Evolutionary conservation across 129 eudicot genomes (phyloP), one percentile per base, ranked within the genome.

Genomic region (sunflower (Helianthus annuus)): DNA sequence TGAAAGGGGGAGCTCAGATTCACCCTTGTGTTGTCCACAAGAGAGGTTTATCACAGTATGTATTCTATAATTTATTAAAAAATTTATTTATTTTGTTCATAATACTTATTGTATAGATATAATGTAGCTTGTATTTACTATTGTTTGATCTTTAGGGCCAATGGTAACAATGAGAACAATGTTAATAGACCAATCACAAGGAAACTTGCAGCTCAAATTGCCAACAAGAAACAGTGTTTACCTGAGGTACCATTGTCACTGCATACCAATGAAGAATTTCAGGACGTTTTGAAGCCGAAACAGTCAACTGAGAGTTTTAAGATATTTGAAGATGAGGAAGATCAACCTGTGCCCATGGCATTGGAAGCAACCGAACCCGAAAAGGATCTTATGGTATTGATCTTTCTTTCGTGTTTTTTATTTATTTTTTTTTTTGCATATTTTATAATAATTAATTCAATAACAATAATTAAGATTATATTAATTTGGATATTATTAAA

Each of bases 271-370:
- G 38, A 15, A 71, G 1, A 5, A 42, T 6, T 52, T 63, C 75
- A 89, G 96, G 88, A 81, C 64, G 76, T 69, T 44, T 83, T 83
- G 83, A 91, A 85, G 72, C 71, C 84, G 22, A 81, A 83, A 64
- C 71, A 63, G 61, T 29, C 65, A 32, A 39, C 89, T 14, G 80
- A 53, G 62, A 66, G 60, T 76, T 84, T 89, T 46, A 76, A 64
- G 72, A 76, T 78, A 11, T 60, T 84, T 79, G 79, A 75, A 54
- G 77, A 78, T 66, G 77, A 29, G 63, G 82, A 66, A 16, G 86
- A 85, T 71, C 79, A 81, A 64, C 91, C 97, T 14, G 96, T 63
- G 54, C 95, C 97, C 14, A 91, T 91, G 97, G 78, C 86, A 6
- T 62, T 88, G 71, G 96, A 91, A 72, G 82, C 66, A 55, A 54